Base-by-base conservation (phyloP, 495 filamentous ascomycete genomes). In the Corynascus novoguineensis region DNA sequence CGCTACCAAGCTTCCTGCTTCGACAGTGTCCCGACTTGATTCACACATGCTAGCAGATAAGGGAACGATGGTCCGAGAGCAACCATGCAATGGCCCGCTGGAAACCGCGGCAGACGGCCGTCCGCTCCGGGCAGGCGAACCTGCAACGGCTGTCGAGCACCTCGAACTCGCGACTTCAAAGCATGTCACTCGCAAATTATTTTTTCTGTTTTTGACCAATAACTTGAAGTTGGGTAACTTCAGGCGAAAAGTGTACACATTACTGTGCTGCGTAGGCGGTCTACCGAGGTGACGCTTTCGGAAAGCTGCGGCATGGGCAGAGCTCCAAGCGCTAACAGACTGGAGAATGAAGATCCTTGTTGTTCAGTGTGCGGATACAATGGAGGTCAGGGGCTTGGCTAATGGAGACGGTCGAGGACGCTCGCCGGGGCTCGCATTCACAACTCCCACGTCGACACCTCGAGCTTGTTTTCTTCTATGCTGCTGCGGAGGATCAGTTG, bases 1-100 rank as follows among this genome's bases (percentile, higher is more conserved):
- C 52, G 54, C 40, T 15, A 45, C 46, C 59, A 61, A 57, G 45
- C 56, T 60, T 55, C 34, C 47, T n/a, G 31, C 55, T 37, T 55
- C 22, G 50, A 68, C 65, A 61, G 65, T 65, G 60, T 28, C 53
- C 50, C 50, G 17, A 17, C 57, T 50, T 34, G 58, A 53, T 44
- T 35, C 32, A 60, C 45, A 67, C 58, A 58, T 58, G 51, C 24
- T 50, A 53, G 49, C 58, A 50, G 63, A 52, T 54, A 54, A 6
- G 14, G 5, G 24, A 14, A 3, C 5, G 48, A 14, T 25, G 35
- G 31, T 40, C 34, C 28, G 24, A 24, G 25, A 11, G n/a, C 10
- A 9, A 17, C 37, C 37, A 21, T n/a, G 37, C 15, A 29, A 25
- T 28, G 49, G 9, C 21, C 32, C 34, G 49, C 27, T 17, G 37